Percentiles rank a stretch among this genome's conserved stretches.
Evolutionary conservation across 2,329 filamentous ascomycete species (phyloP).

Genomic region (Calonectria montana): DNA sequence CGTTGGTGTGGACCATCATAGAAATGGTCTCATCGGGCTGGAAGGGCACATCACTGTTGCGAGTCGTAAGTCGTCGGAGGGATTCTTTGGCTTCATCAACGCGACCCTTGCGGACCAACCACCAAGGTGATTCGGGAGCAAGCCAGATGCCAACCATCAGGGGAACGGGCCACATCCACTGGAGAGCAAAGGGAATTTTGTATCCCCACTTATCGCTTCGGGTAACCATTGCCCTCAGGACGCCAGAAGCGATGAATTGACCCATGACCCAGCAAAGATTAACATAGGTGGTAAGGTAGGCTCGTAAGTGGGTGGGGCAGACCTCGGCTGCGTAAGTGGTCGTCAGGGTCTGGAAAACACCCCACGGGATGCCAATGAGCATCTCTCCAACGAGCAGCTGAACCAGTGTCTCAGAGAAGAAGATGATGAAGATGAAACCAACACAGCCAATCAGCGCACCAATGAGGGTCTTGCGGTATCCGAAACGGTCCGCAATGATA

Average conservation of each 20-base stretch:
- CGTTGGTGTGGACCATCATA: conserved; percentile 64
- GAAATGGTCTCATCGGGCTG: conserved; percentile 58
- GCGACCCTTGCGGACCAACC: conserved; percentile 56
- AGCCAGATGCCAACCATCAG: conserved; percentile 56
- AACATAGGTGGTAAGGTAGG: conserved; percentile 60
- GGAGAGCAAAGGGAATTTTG: conserved; percentile 60
- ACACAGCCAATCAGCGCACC: conserved; percentile 52
- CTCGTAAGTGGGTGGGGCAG: conserved; percentile 57
- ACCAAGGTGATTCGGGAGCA: conserved; percentile 64
- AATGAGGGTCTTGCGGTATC: conserved; percentile 61
- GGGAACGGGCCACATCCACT: conserved; percentile 62
- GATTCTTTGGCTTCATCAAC: conserved; percentile 53
- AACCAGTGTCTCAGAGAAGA: conserved; percentile 56
- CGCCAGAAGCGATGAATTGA: conserved; percentile 57
- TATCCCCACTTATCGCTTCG: conserved; percentile 56
- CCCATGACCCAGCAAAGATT: conserved; percentile 64
- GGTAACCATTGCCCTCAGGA: conserved; percentile 54
- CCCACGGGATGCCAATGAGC: conserved; percentile 60
- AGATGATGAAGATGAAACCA: conserved; percentile 60
- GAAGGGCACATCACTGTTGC: conserved; percentile 49
- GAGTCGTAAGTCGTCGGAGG: conserved; percentile 52
- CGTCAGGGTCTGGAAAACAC: conserved; percentile 59
- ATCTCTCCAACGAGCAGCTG: conserved; percentile 59
- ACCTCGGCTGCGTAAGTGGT: conserved; percentile 62
- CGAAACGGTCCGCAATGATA: conserved; percentile 57